Conservation (phyloP, 73 alveolate species). For the Tetrahymena elliotti region DNA sequence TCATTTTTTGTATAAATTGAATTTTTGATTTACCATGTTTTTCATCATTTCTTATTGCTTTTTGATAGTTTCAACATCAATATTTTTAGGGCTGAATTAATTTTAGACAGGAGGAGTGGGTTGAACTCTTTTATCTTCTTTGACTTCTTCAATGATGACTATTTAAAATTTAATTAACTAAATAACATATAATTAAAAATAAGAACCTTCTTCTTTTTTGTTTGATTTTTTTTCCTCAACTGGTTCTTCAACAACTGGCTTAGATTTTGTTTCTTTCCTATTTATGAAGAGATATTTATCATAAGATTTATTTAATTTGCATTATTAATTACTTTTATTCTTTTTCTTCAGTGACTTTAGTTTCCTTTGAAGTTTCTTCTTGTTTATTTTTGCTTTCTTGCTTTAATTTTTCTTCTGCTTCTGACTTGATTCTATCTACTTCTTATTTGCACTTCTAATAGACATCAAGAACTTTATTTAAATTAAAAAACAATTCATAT, state of each 20-base stretch:
- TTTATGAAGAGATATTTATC: background rate
- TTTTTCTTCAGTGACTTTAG: conserved; percentile 11
- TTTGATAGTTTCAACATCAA: background rate
- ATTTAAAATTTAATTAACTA: background rate
- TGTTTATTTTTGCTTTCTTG: conserved; percentile 31
- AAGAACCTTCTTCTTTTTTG: conserved; percentile 22
- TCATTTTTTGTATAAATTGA: no score
- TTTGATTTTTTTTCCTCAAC: conserved; percentile 14
- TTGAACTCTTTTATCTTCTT: background rate
- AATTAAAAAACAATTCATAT: no score
- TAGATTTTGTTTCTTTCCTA: conserved; percentile 5
- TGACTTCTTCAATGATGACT: background rate
- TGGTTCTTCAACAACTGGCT: conserved; percentile 20
- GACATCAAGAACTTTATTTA: conserved; percentile 43
- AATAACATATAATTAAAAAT: conserved; percentile 42
- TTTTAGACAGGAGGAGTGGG: background rate
- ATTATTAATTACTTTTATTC: background rate
- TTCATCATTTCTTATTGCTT: conserved; percentile 41
- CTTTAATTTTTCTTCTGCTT: conserved; percentile 36
- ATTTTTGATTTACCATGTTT: conserved; percentile 16
- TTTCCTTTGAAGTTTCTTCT: conserved; percentile 18
- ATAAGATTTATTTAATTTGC: background rate
- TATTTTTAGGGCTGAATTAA: background rate
- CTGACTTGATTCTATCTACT: conserved; percentile 40
- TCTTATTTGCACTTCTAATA: conserved; percentile 39